A percentile compares a stretch with the other conserved stretches of the same genome.
These are phyloP conservation scores for Asclepias syriaca DNA, from an alignment of 257 asterid species.

Conservation along the genomic window DNA sequence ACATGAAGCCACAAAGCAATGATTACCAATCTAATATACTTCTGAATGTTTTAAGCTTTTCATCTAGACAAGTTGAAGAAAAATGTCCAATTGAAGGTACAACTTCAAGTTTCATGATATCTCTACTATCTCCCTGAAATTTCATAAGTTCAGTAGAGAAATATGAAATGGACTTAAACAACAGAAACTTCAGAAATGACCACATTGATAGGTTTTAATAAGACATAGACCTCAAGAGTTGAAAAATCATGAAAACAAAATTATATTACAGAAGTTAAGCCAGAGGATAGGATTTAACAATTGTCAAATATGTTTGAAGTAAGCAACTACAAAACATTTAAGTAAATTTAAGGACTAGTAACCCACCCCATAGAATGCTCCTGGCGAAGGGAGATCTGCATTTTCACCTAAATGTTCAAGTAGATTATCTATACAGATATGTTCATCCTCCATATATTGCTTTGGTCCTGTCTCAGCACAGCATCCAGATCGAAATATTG, in stretches of 20 bases:
- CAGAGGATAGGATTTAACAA: background rate
- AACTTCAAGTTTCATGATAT: background rate
- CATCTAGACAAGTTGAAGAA: background rate
- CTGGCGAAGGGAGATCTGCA: constrained; percentile 52
- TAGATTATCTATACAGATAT: constrained; percentile 74
- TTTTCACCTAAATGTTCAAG: constrained; percentile 47
- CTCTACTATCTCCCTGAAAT: background rate
- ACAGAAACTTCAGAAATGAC: background rate
- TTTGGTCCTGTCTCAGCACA: constrained; percentile 96
- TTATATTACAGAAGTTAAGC: background rate
- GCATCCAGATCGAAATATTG: constrained; percentile 78
- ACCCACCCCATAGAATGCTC: constrained; percentile 96
- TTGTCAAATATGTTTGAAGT: background rate
- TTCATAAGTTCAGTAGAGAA: background rate
- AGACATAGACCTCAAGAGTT: background rate
- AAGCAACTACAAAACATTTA: background rate
- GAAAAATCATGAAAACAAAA: background rate
- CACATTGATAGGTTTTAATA: constrained; percentile 1
- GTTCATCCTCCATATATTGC: constrained; percentile 90
- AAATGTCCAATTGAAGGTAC: background rate
- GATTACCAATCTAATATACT: background rate
- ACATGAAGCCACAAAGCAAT: background rate
- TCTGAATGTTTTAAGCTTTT: background rate
- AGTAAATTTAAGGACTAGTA: constrained; percentile 13
- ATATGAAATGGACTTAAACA: background rate